Percentiles rank a stretch among this genome's conserved stretches.
These are phyloP conservation scores for Dendrostoma leiphaemia DNA, from an alignment of 2,329 filamentous ascomycete species.

Conservation along the genomic window DNA sequence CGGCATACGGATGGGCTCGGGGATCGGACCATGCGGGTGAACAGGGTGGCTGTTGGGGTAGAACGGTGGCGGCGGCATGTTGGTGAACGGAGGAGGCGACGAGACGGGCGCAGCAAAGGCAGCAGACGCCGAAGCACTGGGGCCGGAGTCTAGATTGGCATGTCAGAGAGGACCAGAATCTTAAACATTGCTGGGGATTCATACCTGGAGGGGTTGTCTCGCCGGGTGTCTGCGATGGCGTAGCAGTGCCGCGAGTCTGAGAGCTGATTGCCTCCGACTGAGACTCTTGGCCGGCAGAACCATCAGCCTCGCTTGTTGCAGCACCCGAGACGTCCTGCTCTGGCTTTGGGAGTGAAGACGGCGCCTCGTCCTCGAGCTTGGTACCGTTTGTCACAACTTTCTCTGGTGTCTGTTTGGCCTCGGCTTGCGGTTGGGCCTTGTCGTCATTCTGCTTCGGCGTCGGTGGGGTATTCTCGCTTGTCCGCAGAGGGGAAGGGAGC, in stretches of 20 bases:
- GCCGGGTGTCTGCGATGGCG: conserved; percentile 7
- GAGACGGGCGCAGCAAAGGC: conserved; percentile 4
- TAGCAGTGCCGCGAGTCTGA: conserved; percentile 6
- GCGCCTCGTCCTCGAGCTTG: not conserved
- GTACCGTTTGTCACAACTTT: conserved; percentile 1
- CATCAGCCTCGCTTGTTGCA: not conserved
- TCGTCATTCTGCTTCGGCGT: not conserved
- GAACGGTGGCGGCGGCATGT: conserved; percentile 3
- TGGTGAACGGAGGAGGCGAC: conserved; percentile 20
- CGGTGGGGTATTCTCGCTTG: conserved; percentile 11
- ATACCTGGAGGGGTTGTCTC: conserved; percentile 16
- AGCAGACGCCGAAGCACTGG: conserved; percentile 11
- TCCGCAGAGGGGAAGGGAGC: conserved; percentile 14
- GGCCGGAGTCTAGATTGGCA: conserved; percentile 2
- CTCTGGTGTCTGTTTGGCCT: not conserved
- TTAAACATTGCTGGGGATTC: not conserved
- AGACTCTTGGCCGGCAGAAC: not conserved
- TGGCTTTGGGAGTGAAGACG: not conserved
- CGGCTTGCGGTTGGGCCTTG: not conserved
- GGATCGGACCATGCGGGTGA: conserved; percentile 13
- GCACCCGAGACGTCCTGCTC: conserved; percentile 1
- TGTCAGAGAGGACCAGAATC: not conserved
- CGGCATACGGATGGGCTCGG: conserved; percentile 14
- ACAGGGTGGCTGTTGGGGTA: conserved; percentile 10
- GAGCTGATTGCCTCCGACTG: not conserved